Evolutionary conservation across 148 eudicot species (phyloP).

Genomic region (Camellia lanceoleosa): DNA sequence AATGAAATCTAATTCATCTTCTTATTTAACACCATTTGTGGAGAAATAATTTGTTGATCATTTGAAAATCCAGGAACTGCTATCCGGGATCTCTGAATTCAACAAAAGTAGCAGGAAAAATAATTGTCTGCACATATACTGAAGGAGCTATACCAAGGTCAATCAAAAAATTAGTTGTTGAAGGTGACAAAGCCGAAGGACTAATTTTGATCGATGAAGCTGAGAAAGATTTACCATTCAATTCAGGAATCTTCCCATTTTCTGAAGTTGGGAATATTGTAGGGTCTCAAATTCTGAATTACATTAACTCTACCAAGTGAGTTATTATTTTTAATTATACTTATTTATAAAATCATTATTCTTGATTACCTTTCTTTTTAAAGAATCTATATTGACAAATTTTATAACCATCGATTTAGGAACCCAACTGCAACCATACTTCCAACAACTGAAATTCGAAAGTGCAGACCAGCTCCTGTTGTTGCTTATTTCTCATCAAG

Average conservation of each 20-base stretch:
- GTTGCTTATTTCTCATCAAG: slow-evolving; percentile 73
- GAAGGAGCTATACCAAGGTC: slow-evolving; percentile 34
- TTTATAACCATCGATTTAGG: slow-evolving; percentile 18
- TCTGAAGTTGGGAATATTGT: slow-evolving; percentile 41
- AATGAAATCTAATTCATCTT: neutral
- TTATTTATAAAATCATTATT: neutral
- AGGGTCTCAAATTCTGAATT: slow-evolving; percentile 46
- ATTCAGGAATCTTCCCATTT: slow-evolving; percentile 55
- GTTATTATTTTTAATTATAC: neutral
- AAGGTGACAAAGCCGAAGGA: slow-evolving; percentile 65
- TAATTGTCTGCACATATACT: slow-evolving; percentile 45
- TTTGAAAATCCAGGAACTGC: slow-evolving; percentile 47
- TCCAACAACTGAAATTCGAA: slow-evolving; percentile 32
- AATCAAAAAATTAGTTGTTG: slow-evolving; percentile 58
- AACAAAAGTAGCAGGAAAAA: slow-evolving; percentile 51
- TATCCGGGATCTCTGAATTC: slow-evolving; percentile 57
- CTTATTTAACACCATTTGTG: neutral
- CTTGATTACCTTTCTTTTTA: neutral
- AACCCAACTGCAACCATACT: slow-evolving; percentile 56
- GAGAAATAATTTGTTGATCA: neutral
- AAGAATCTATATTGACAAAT: no score
- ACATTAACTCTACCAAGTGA: slow-evolving; percentile 65
- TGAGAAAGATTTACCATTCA: slow-evolving; percentile 43
- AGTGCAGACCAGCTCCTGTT: slow-evolving; percentile 53
- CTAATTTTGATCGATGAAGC: slow-evolving; percentile 41